Conservation (phyloP, 164 flowering plant genomes). For the Annona squamosa region DNA sequence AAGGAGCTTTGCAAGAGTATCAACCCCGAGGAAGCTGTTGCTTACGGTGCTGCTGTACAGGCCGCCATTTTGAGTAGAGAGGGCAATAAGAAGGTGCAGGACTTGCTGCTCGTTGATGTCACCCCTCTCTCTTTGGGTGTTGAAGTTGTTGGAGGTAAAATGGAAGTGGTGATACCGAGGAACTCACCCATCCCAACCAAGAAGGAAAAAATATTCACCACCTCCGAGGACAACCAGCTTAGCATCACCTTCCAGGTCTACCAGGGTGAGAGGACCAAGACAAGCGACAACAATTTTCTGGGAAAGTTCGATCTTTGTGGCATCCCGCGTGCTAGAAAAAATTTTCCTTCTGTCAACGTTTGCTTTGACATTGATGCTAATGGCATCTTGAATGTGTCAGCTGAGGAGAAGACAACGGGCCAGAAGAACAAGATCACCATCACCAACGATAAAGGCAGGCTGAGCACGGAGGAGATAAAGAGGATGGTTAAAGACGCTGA, state of each 20-base stretch:
- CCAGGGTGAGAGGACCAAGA: conserved; percentile 63
- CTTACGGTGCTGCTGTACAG: too few species aligned
- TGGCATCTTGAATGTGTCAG: conserved; percentile 42
- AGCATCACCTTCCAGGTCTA: conserved; percentile 60
- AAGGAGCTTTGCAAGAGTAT: too few species aligned
- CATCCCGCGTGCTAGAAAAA: too few species aligned
- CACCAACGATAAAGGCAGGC: conserved; percentile 39
- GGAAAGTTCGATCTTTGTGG: conserved; percentile 60
- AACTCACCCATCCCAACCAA: conserved; percentile 63
- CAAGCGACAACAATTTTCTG: conserved; percentile 55
- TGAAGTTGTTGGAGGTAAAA: conserved; percentile 66
- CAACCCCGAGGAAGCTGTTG: too few species aligned
- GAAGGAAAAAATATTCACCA: conserved; percentile 65
- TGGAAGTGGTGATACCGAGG: conserved; percentile 53
- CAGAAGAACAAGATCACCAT: conserved; percentile 75
- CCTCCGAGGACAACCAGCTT: conserved; percentile 62
- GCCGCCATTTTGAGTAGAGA: conserved; percentile 18
- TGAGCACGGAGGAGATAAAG: conserved; percentile 40
- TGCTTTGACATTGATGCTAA: conserved; percentile 35
- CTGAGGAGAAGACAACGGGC: conserved; percentile 71
- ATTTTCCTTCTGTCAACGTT: too few species aligned
- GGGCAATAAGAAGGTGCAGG: conserved; percentile 70
- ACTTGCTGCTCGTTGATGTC: conserved; percentile 50
- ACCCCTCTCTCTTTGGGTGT: conserved; percentile 58
- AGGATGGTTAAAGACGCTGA: conserved; percentile 67